Evolutionary conservation across 768 basidiomycete genomes (phyloP).

Genomic region (Phylloporus rhodoxanthus): DNA sequence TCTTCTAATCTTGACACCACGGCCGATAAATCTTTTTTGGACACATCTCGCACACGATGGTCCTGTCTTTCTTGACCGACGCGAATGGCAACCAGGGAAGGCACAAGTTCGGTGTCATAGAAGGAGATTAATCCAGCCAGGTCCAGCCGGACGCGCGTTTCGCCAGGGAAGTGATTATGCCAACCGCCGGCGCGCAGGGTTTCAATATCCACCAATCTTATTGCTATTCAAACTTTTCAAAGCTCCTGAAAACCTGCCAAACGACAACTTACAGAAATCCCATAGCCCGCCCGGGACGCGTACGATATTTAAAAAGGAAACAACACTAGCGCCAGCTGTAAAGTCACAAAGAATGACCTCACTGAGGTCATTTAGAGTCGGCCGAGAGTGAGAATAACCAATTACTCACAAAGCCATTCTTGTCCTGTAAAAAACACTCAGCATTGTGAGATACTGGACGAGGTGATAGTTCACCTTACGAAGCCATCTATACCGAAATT

Average conservation of each 20-base stretch:
- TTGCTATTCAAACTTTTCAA: too few species aligned
- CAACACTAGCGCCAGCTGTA: conserved; percentile 14
- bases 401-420: conserved; percentile 42
- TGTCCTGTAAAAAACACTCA: conserved; percentile 28
- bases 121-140: too few species aligned
- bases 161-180: too few species aligned
- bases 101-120: too few species aligned
- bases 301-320: conserved; percentile 20
- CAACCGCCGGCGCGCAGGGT: too few species aligned
- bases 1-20: conserved; percentile 7
- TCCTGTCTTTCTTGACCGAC: conserved; percentile 23
- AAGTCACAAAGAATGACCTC: too few species aligned
- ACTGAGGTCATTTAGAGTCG: conserved; percentile 8
- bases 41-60: conserved; percentile 28
- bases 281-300: conserved; percentile 26
- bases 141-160: too few species aligned
- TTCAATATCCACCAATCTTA: too few species aligned
- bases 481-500: conserved; percentile 30
- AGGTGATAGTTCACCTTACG: conserved; percentile 16
- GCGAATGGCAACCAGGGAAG: too few species aligned
- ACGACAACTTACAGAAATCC: too few species aligned
- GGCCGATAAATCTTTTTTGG: conserved; percentile 15
- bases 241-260: too few species aligned
- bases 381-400: neutral
- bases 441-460: neutral